Base-by-base conservation (phyloP, 2,329 filamentous ascomycete genomes). In the Bipolaris oryzae region DNA sequence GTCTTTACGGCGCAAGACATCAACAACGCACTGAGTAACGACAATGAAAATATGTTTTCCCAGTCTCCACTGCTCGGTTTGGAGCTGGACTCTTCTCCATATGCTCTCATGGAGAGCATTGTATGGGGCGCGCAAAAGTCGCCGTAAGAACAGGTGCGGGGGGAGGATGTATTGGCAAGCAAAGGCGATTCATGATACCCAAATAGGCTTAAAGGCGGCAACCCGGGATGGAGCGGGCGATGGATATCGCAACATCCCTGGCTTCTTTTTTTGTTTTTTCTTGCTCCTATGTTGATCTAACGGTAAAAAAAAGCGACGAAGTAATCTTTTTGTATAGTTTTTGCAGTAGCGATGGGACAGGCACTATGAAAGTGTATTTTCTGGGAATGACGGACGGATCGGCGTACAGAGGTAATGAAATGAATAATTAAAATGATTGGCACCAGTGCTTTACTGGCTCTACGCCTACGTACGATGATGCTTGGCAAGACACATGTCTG, bases 71-170 rank as follows among this genome's bases (percentile, higher is more conserved):
- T 77, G 10, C 48, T 76, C 46, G 73, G 66, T 10, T 43, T 75
- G 55, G 75, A 78, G 53, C 63, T 79, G 31, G 79, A 81, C 41
- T 72, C 76, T 7, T 78, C 74, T 21, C 80, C 80, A 7, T 81
- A 82, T 64, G 78, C 79, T 16, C 74, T 81, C 4, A 76, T 81
- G 72, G 80, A 82, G 58, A 78, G 74, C 5, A 82, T 82, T 46
- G 73, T 82, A 10, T 79, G 77, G 77, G 77, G 77, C 16, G 61
- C 64, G n/a, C 69, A 72, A 52, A 76, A 71, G 55, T 43, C 55
- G 7, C 55, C 55, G 0, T 57, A 25, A 57, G 16, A 3, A 16
- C 21, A 11, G 16, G 13, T 21, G 23, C 23, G 11, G 2, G 7
- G 16, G 13, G 18, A 21, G 18, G 25, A 43, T 20, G 15, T 23